Base-by-base conservation (phyloP, 2,329 filamentous ascomycete genomes). In the Claviceps purpurea region DNA sequence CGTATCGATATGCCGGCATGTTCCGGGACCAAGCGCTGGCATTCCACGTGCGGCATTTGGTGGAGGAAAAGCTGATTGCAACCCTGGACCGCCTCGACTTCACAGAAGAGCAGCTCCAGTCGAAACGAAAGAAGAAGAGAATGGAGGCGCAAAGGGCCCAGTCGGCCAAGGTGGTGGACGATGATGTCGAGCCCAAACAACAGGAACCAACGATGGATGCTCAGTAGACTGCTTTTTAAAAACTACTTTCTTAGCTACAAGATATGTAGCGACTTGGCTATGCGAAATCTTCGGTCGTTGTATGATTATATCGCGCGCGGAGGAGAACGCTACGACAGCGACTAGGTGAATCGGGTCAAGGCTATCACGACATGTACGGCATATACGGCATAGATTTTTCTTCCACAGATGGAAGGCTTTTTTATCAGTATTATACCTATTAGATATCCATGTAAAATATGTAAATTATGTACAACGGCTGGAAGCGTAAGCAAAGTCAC, bases 1-100 rank as follows among this genome's bases (percentile, higher is more conserved):
- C 87, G 59, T 97, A 91, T 67, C 84, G 91, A 6, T 95, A 91
- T 65, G 75, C 81, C 3, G 87, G 87, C 48, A 76, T 94, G 49
- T 95, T 96, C 65, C 77, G 73, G 5, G 87, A 84, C 57, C 80
- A 91, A 59, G 73, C 73, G 0, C 73, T 95, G 44, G 89, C 88
- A 0, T 84, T 87, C 57, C 82, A 95, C 63, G 80, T 88, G 48
- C 95, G 95, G 63, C 67, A 70, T 6, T 65, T 94, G 49, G 82
- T 90, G 2, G 90, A 96, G 68, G 74, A 81, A 50, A 82, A 79
- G 63, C 90, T 97, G 61, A 66, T 70, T 34, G 52, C 65, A 8
- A 61, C 65, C 2, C 61, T 72, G 26, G 65, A 69, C 34, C 71
- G 77, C 30, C 76, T 89, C 57, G 78, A 67, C 50, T 72, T 71